A percentile compares a stretch with the other conserved stretches of the same genome.
Evolutionary conservation across 2,329 filamentous ascomycete genomes (phyloP).

Genomic region (Trichoderma sp.): DNA sequence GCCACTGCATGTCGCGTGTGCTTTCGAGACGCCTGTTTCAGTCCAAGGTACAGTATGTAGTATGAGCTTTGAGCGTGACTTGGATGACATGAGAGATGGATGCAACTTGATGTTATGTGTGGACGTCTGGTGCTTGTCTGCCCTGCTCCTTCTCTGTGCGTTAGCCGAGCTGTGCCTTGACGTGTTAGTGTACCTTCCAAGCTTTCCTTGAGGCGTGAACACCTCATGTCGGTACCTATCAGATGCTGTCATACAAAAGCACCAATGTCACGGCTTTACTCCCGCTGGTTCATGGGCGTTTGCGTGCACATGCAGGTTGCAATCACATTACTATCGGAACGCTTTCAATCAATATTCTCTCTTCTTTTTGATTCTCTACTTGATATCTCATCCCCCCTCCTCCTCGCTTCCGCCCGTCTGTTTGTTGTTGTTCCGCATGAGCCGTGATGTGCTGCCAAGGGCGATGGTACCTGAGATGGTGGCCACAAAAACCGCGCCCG

Average conservation of each 20-base stretch:
- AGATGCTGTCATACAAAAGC: background rate
- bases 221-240: too few species aligned
- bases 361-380: too few species aligned
- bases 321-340: too few species aligned
- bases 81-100: background rate
- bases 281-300: background rate
- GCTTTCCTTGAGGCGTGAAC: too few species aligned
- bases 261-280: background rate
- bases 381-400: too few species aligned
- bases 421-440: background rate
- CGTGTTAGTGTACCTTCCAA: background rate
- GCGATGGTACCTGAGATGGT: background rate
- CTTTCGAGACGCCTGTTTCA: slow-evolving; percentile 15
- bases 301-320: background rate
- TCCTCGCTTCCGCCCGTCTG: background rate
- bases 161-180: background rate
- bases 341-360: background rate
- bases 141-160: background rate
- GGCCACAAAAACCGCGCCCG: background rate
- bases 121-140: background rate
- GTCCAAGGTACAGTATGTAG: background rate
- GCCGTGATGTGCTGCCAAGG: slow-evolving; percentile 2
- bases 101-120: background rate
- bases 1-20: slow-evolving; percentile 4
- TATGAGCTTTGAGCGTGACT: background rate